Evolutionary conservation across 169 alveolate species (phyloP).

Genomic region (Plasmodium gonderi): DNA sequence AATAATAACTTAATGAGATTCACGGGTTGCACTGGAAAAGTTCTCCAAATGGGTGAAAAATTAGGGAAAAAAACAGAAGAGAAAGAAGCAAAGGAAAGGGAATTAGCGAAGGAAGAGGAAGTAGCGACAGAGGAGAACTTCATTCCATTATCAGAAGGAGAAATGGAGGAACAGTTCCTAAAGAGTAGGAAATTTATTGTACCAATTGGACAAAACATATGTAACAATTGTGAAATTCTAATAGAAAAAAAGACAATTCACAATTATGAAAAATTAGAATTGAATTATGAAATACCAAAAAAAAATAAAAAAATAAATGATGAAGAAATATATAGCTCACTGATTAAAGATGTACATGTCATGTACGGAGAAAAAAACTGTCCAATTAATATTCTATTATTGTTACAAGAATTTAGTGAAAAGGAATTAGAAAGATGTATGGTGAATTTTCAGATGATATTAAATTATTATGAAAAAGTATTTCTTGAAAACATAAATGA

Average conservation of each 20-base stretch:
- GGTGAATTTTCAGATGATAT: constrained; percentile 8
- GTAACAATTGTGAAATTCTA: constrained; percentile 11
- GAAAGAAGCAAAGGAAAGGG: not conserved
- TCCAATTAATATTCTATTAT: constrained; percentile 36
- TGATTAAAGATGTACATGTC: constrained; percentile 35
- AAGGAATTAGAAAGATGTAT: constrained; percentile 30
- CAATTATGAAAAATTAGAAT: constrained; percentile 47
- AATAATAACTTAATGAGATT: too few relatives aligned
- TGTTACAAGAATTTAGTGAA: constrained; percentile 50
- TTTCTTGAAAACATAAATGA: constrained; percentile 50
- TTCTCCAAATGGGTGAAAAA: not conserved
- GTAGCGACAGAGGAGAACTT: not conserved
- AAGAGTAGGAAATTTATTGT: constrained; percentile 34
- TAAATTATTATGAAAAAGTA: constrained; percentile 19
- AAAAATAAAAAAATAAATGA: constrained; percentile 23
- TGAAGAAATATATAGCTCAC: constrained; percentile 38
- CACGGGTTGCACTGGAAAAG: too few relatives aligned
- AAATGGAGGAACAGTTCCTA: constrained; percentile 8
- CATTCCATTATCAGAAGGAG: constrained; percentile 1
- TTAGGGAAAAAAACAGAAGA: not conserved
- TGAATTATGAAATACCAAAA: constrained; percentile 47
- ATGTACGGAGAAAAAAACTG: constrained; percentile 60
- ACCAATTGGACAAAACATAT: constrained; percentile 23
- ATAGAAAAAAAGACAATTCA: constrained; percentile 23
- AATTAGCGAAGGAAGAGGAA: not conserved